Percentiles rank a stretch among this genome's conserved stretches.
These are phyloP conservation scores for Peronospora destructor DNA, from an alignment of 352 stramenopile species.

Conservation along the genomic window DNA sequence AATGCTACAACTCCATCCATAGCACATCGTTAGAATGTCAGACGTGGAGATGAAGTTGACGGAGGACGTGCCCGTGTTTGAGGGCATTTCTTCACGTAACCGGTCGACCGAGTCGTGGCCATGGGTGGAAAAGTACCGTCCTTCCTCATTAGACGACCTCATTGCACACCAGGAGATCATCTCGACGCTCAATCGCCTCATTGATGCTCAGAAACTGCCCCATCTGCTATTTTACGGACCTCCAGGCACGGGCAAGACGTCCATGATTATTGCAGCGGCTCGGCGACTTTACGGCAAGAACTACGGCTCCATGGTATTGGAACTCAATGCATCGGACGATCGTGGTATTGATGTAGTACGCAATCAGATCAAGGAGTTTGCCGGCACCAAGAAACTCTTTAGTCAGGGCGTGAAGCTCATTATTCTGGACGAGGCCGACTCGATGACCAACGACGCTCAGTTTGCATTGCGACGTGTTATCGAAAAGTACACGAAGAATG, in stretches of 20 bases:
- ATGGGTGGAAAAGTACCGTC: conserved; percentile 98
- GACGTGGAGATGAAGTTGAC: conserved; percentile 63
- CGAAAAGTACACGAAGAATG: conserved; percentile 97
- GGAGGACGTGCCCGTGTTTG: conserved; percentile 55
- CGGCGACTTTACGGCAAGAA: conserved; percentile 93
- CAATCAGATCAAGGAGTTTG: conserved; percentile 98
- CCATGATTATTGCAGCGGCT: conserved; percentile 94
- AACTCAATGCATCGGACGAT: conserved; percentile 97
- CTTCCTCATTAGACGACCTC: conserved; percentile 90
- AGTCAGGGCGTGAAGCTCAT: conserved; percentile 93
- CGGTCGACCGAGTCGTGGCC: conserved; percentile 84
- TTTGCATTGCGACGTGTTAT: conserved; percentile 95
- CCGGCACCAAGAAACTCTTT: conserved; percentile 95
- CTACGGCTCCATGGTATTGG: conserved; percentile 92
- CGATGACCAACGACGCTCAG: conserved; percentile 96
- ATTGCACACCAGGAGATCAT: conserved; percentile 97
- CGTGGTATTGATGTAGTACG: conserved; percentile 95
- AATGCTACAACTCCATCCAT: not conserved
- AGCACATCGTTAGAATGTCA: conserved; percentile 19
- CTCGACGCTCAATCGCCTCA: conserved; percentile 91
- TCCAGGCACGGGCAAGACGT: conserved; percentile 96
- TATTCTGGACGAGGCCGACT: conserved; percentile 98
- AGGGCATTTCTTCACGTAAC: conserved; percentile 79
- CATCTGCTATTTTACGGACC: conserved; percentile 97
- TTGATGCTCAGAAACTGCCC: conserved; percentile 94